Evolutionary conservation across 257 asterid species (phyloP).

Genomic region (Solanum chiquidenum): DNA sequence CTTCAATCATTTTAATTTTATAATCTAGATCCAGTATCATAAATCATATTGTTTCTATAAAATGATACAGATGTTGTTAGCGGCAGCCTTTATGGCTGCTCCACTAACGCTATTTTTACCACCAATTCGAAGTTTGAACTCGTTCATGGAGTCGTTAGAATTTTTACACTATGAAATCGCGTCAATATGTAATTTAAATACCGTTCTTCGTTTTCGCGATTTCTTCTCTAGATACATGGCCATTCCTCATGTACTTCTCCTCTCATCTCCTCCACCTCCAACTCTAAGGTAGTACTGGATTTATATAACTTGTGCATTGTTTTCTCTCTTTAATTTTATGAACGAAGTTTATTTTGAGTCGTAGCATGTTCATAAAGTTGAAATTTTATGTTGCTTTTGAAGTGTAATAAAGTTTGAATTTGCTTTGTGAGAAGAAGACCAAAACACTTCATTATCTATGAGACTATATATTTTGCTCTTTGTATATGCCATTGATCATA

Average conservation of each 20-base stretch:
- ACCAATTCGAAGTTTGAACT: slow-evolving; percentile 18
- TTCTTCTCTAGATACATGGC: neutral
- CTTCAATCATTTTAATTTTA: neutral
- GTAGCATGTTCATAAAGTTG: neutral
- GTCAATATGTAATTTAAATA: neutral
- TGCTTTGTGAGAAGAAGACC: neutral
- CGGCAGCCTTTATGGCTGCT: slow-evolving; percentile 21
- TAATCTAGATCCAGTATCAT: neutral
- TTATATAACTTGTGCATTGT: neutral
- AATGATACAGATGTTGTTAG: slow-evolving; percentile 18
- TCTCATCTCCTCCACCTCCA: neutral
- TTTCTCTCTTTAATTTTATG: neutral
- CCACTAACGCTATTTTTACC: slow-evolving; percentile 23
- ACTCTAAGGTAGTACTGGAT: neutral
- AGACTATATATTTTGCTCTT: neutral
- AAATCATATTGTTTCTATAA: neutral
- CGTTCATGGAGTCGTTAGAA: slow-evolving; percentile 10
- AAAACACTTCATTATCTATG: neutral
- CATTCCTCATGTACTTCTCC: neutral
- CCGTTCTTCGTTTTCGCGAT: neutral
- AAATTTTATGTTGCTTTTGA: neutral
- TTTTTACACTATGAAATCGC: neutral
- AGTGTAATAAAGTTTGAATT: neutral
- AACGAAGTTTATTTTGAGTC: neutral
- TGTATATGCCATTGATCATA: neutral